A percentile compares a stretch with the other conserved stretches of the same genome.
phyloP scores from a whole-genome alignment of 2,329 filamentous ascomycete species.

The Diplodia seriata region DNA sequence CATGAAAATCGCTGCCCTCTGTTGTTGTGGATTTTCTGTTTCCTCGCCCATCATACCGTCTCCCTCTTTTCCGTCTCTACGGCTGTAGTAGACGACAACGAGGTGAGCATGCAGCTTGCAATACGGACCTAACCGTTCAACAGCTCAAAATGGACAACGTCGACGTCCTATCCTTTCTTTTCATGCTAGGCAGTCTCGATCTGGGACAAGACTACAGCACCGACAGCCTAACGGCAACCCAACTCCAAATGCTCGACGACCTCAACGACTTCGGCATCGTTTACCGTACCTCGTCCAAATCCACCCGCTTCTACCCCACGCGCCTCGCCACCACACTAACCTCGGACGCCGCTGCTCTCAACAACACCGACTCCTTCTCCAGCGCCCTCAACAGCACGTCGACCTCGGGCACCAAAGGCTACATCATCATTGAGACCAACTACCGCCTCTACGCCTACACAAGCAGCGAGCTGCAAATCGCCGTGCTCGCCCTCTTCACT shows the following conservation, averaged over 20 bases:
- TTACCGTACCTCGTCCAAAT: conserved; percentile 62
- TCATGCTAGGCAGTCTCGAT: conserved; percentile 91
- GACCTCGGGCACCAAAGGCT: conserved; percentile 71
- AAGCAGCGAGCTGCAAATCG: conserved; percentile 89
- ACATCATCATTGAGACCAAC: conserved; percentile 97
- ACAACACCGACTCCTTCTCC: conserved; percentile 71
- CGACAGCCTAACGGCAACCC: conserved; percentile 78
- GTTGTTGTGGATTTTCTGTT: not conserved
- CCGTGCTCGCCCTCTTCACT: conserved; percentile 88
- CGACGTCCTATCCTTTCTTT: conserved; percentile 94
- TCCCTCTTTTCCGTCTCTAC: too few species aligned
- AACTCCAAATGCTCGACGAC: conserved; percentile 87
- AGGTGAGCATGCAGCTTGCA: not conserved
- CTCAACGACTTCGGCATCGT: conserved; percentile 93
- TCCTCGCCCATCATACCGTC: not conserved
- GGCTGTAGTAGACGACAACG: too few species aligned
- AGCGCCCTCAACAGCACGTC: conserved; percentile 63
- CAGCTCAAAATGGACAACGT: conserved; percentile 80
- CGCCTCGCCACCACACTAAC: conserved; percentile 93
- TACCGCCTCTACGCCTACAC: conserved; percentile 98
- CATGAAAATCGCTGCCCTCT: not conserved
- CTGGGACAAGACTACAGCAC: conserved; percentile 92
- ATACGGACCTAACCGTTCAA: not conserved
- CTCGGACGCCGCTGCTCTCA: conserved; percentile 73
- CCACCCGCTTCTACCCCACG: conserved; percentile 79